Evolutionary conservation across 345 rosid genomes (phyloP).

Genomic region (Pistacia integerrima): DNA sequence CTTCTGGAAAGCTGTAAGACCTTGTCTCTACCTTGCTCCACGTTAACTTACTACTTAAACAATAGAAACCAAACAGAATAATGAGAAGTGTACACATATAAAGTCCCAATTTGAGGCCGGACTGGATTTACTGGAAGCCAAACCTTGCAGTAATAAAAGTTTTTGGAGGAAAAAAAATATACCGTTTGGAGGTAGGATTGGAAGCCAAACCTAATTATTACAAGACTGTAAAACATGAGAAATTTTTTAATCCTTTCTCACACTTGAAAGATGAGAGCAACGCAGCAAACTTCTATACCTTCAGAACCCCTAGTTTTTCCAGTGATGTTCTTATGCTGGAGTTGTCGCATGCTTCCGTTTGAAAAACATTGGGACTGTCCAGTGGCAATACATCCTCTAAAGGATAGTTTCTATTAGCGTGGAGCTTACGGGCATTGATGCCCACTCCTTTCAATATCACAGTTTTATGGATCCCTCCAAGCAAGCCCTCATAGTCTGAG

Average conservation of each 20-base stretch:
- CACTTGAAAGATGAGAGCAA: neutral
- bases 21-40: too few species aligned
- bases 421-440: slow-evolving; percentile 40
- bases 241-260: neutral
- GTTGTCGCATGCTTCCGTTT: slow-evolving; percentile 33
- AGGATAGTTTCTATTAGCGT: slow-evolving; percentile 59
- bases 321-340: slow-evolving; percentile 41
- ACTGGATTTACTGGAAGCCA: too few species aligned
- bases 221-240: neutral
- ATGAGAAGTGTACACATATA: too few species aligned
- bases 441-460: slow-evolving; percentile 57
- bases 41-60: too few species aligned
- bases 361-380: slow-evolving; percentile 47
- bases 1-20: too few species aligned
- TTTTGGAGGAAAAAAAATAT: too few species aligned
- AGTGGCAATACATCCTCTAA: slow-evolving; percentile 57
- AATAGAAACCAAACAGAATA: too few species aligned
- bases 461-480: slow-evolving; percentile 68
- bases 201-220: neutral
- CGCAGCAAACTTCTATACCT: neutral
- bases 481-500: slow-evolving; percentile 74
- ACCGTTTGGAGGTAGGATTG: too few species aligned
- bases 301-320: slow-evolving; percentile 40
- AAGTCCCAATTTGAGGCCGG: too few species aligned
- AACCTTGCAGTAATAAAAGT: too few species aligned